These are phyloP conservation scores for Boletus vermiculosoides DNA, from an alignment of 768 basidiomycete genomes.

Conservation along the genomic window DNA sequence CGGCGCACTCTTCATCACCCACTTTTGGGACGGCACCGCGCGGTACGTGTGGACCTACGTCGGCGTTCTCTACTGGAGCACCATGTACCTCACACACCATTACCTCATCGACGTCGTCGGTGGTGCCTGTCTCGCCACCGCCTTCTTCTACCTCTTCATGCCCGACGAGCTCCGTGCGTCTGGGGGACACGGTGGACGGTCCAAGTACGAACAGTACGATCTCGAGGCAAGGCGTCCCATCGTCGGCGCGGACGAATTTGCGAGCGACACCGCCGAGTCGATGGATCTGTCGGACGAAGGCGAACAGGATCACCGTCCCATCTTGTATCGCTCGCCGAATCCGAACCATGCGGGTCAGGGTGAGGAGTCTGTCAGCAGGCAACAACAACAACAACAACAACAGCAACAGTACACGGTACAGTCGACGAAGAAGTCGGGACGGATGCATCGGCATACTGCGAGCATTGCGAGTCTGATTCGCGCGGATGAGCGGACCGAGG, in stretches of 20 bases:
- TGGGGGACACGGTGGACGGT: conserved; percentile 39
- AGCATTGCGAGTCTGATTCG: conserved; percentile 82
- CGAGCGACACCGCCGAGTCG: conserved; percentile 40
- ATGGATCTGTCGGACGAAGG: conserved; percentile 61
- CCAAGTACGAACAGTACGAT: conserved; percentile 79
- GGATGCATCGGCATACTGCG: conserved; percentile 74
- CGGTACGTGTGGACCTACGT: conserved; percentile 80
- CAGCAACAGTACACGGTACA: background rate
- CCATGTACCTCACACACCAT: conserved; percentile 98
- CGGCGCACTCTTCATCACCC: conserved; percentile 88
- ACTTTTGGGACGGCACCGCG: conserved; percentile 84
- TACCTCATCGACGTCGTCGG: conserved; percentile 98
- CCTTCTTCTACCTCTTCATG: conserved; percentile 85
- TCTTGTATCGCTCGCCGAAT: conserved; percentile 68
- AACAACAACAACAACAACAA: too few relatives aligned
- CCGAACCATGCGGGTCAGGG: conserved; percentile 20
- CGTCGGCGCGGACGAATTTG: conserved; percentile 32
- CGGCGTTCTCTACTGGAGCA: conserved; percentile 90
- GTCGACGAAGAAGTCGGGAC: conserved; percentile 24
- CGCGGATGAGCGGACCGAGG: conserved; percentile 72
- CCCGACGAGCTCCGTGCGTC: conserved; percentile 72
- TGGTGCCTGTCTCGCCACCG: conserved; percentile 86
- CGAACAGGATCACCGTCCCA: conserved; percentile 59
- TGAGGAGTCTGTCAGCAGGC: conserved; percentile 1
- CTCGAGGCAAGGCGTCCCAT: conserved; percentile 50